A percentile compares a stretch with the other conserved stretches of the same genome.
phyloP scores from a whole-genome alignment of 768 basidiomycete genomes.

The Rhodotorula babjevae region DNA sequence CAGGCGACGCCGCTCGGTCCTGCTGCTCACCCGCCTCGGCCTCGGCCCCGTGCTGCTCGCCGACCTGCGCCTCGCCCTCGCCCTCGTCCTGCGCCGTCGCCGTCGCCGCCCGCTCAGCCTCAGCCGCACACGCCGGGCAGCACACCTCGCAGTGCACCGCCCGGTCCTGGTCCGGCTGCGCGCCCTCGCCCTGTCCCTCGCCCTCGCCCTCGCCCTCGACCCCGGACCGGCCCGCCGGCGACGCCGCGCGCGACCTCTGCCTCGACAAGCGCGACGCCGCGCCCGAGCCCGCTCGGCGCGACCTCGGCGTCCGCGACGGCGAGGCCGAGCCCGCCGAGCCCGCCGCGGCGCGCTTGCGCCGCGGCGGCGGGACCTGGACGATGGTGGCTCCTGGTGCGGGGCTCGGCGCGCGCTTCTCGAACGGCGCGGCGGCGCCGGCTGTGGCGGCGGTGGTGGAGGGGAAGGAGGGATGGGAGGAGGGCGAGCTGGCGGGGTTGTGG shows the following conservation, averaged over 20 bases:
- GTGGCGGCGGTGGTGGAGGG: neutral
- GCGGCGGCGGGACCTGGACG: constrained; percentile 1
- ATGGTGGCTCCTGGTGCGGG: neutral
- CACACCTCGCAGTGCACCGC: neutral
- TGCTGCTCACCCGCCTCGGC: neutral
- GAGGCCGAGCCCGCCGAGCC: neutral
- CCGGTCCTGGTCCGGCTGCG: neutral
- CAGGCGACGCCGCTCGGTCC: neutral
- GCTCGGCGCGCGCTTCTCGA: constrained; percentile 15
- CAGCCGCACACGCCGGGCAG: neutral
- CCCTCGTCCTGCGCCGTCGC: no score
- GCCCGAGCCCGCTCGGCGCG: no score
- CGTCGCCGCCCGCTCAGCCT: no score
- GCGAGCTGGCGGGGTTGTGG: neutral
- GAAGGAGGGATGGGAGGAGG: neutral
- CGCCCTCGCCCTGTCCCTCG: neutral
- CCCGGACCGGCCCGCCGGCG: no score
- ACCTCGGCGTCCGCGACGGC: neutral
- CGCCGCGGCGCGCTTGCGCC: neutral
- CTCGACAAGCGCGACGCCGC: neutral
- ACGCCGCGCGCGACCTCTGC: neutral
- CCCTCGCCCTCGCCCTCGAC: no score
- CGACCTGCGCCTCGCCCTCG: neutral
- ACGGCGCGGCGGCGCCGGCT: neutral
- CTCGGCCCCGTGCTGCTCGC: neutral